Evolutionary conservation across 2,329 filamentous ascomycete species (phyloP), one percentile per base, ranked within the genome.

Genomic region (Septoria petroselini): DNA sequence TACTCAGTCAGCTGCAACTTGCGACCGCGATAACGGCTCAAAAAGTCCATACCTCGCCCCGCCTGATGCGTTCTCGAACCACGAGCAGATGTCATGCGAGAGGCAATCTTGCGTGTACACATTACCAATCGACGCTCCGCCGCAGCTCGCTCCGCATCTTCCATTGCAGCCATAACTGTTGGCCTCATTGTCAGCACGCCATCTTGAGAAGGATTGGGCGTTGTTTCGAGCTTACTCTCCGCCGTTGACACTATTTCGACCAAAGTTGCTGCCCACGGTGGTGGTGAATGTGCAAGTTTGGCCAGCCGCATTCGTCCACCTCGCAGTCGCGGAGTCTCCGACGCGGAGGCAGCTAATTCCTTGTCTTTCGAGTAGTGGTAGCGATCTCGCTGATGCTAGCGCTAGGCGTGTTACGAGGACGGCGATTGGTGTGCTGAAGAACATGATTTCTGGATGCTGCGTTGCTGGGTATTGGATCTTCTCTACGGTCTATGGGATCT

Each of bases 101-200:
- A 74, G 77, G 57, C 75, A 77, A 41, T 77, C 72, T 52, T 76
- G 75, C 0, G 74, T 76, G 49, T 77, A 77, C 3, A 64, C 72
- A 27, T 76, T 75, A 2, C 75, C 75, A 6, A 77, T 1, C 1
- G 72, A 65, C 3, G 62, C 40, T 4, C 75, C 74, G 1, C 60
- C 66, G 41, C 75, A 77, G 0, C 73, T 74, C 7, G 70, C 71
- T 19, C 75, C 75, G 27, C 75, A 77, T 23, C 74, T 67, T 1
- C 74, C 74, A 44, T 76, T 76, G 48, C 74, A 77, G 7, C 70
- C 73, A 39, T 76, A 77, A 17, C 75, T 77, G 31, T 45, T 44
- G 17, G 46, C 14, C 17, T 4, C 4, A n/a, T 1, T 39, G 21
- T 38, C 12, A 43, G 31, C 4, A 27, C 17, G 19, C 21, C 5